phyloP scores from a whole-genome alignment of 2,329 filamentous ascomycete species.

The Aspergillus ruber region DNA sequence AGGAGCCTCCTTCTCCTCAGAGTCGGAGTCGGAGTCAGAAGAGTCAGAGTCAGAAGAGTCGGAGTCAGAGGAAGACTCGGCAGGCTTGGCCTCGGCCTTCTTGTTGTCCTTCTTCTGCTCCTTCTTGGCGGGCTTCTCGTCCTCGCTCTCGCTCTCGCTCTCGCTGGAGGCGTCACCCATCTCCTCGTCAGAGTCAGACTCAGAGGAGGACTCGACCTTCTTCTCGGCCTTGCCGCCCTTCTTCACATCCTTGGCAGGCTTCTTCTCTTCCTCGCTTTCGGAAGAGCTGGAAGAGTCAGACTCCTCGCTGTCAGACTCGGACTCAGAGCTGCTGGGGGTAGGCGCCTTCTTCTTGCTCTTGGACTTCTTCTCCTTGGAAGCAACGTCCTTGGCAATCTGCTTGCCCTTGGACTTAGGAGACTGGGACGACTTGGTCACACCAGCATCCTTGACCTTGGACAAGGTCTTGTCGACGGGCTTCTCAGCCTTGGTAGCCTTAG shows the following conservation, averaged over 20 bases:
- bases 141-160: constrained; percentile 27
- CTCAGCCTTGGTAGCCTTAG: constrained; percentile 26
- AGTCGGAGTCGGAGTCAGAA: constrained; percentile 9
- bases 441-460: constrained; percentile 43
- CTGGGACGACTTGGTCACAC: constrained; percentile 40
- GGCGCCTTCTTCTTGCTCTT: constrained; percentile 37
- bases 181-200: constrained; percentile 23
- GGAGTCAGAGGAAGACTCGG: constrained; percentile 21
- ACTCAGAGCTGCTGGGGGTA: constrained; percentile 28
- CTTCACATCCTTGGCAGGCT: constrained; percentile 19
- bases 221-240: not conserved
- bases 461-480: constrained; percentile 38
- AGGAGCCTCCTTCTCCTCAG: constrained; percentile 7
- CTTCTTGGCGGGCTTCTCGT: constrained; percentile 33
- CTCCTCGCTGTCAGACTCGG: constrained; percentile 27
- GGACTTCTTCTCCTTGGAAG: constrained; percentile 36
- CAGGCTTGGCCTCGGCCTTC: constrained; percentile 11
- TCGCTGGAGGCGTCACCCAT: constrained; percentile 14
- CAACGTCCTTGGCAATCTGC: constrained; percentile 36
- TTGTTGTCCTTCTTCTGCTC: constrained; percentile 24
- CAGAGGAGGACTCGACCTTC: constrained; percentile 20
- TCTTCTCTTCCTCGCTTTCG: constrained; percentile 26
- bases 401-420: constrained; percentile 42
- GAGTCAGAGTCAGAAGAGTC: constrained; percentile 27
- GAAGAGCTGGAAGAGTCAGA: constrained; percentile 23